These are phyloP conservation scores for Amanita inopinata DNA, from an alignment of 768 basidiomycete genomes.

Conservation along the genomic window DNA sequence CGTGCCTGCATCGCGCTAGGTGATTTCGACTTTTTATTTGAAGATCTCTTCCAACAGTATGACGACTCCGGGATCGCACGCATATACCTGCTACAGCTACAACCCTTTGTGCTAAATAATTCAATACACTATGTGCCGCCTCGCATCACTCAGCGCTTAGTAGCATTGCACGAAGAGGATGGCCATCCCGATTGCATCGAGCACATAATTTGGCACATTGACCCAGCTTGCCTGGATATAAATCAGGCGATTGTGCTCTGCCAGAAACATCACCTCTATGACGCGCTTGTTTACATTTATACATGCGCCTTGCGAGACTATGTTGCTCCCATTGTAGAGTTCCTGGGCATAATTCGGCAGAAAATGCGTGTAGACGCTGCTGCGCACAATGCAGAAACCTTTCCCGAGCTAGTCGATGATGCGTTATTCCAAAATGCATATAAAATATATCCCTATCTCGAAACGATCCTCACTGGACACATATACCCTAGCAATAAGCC, in stretches of 20 bases:
- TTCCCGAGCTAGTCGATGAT: constrained; percentile 22
- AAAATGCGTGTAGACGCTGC: constrained; percentile 33
- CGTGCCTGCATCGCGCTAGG: constrained; percentile 73
- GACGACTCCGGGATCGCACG: constrained; percentile 72
- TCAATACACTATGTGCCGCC: constrained; percentile 74
- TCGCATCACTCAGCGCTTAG: constrained; percentile 75
- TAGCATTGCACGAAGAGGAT: constrained; percentile 67
- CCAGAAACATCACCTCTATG: constrained; percentile 74
- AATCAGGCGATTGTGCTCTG: constrained; percentile 88
- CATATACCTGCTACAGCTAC: constrained; percentile 78
- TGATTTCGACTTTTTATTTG: constrained; percentile 83
- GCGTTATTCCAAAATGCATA: constrained; percentile 51
- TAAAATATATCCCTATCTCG: constrained; percentile 86
- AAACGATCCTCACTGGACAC: constrained; percentile 69
- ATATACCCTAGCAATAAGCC: constrained; percentile 80
- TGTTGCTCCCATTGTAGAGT: constrained; percentile 79
- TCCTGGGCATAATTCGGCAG: constrained; percentile 67
- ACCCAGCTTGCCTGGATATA: constrained; percentile 83
- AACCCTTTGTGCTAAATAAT: constrained; percentile 71
- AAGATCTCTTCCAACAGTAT: constrained; percentile 88
- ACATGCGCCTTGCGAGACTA: constrained; percentile 83
- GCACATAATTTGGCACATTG: constrained; percentile 91
- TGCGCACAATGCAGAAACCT: constrained; percentile 9
- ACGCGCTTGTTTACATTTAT: constrained; percentile 91
- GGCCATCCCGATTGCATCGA: constrained; percentile 71